Percentiles rank a stretch among this genome's conserved stretches.
Conservation (phyloP, 176 grass and related monocot species). For the Hsuehochloa calcarea region DNA sequence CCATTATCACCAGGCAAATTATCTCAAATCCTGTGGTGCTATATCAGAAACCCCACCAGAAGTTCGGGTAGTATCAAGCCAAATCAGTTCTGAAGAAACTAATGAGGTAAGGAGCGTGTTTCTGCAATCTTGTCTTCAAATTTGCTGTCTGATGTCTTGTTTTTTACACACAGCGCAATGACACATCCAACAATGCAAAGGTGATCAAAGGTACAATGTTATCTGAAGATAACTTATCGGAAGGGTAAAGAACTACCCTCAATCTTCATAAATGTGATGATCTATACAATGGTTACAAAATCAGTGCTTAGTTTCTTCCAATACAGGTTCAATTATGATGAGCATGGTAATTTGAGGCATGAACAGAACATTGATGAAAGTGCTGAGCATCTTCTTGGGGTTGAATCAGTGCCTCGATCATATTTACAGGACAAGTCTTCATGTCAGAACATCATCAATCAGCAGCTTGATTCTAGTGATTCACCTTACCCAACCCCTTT, state of each 20-base stretch:
- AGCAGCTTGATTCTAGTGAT: constrained; percentile 23
- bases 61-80: constrained; percentile 17
- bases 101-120: constrained; percentile 28
- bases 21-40: constrained; percentile 68
- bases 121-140: constrained; percentile 24
- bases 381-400: background rate
- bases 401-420: constrained; percentile 18
- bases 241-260: constrained; percentile 25
- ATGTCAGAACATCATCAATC: background rate
- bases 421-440: constrained; percentile 26
- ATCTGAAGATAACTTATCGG: constrained; percentile 23
- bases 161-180: constrained; percentile 17
- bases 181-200: background rate
- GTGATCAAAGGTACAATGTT: background rate
- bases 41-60: constrained; percentile 61
- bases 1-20: constrained; percentile 48
- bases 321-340: constrained; percentile 36
- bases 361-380: constrained; percentile 15
- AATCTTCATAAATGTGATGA: background rate
- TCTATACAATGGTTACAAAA: background rate
- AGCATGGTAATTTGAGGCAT: background rate
- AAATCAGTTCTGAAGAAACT: constrained; percentile 7
- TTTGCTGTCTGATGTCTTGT: constrained; percentile 13
- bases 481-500: constrained; percentile 80
- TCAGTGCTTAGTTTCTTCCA: background rate